Conservation (phyloP, 805 yeast genomes). For the Brettanomyces anomalus region DNA sequence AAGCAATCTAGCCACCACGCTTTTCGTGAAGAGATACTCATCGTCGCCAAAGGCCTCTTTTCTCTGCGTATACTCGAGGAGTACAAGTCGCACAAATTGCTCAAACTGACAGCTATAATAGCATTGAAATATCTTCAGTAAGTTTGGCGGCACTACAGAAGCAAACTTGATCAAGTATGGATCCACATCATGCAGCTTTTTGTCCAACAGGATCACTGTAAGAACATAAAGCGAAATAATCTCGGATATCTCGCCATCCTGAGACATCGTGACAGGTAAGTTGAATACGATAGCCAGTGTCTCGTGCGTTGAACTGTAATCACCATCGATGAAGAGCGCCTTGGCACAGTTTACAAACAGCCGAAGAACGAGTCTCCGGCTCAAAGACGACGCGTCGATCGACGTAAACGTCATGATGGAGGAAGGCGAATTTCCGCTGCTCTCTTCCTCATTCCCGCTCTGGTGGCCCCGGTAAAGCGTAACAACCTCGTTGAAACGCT, state of each 20-base stretch:
- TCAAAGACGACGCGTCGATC: slow-evolving; percentile 10
- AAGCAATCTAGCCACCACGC: background rate
- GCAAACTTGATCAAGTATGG: slow-evolving; percentile 1
- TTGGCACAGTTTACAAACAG: slow-evolving; percentile 13
- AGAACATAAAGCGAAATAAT: slow-evolving; percentile 12
- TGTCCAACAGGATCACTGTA: slow-evolving; percentile 5
- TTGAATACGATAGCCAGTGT: slow-evolving; percentile 13
- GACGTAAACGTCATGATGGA: slow-evolving; percentile 3
- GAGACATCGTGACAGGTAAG: slow-evolving; percentile 5
- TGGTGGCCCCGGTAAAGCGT: background rate
- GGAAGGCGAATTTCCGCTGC: too few species aligned
- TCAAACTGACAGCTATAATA: slow-evolving; percentile 1
- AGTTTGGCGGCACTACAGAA: background rate
- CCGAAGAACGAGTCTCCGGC: slow-evolving; percentile 6
- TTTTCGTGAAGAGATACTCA: slow-evolving; percentile 1
- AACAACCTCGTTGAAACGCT: slow-evolving; percentile 4
- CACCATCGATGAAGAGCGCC: slow-evolving; percentile 11
- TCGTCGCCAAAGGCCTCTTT: background rate
- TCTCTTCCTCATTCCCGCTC: too few species aligned
- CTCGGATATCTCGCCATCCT: slow-evolving; percentile 2
- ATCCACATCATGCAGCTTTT: slow-evolving; percentile 1
- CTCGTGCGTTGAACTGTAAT: slow-evolving; percentile 12
- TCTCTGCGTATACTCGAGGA: slow-evolving; percentile 3
- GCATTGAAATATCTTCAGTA: slow-evolving; percentile 1
- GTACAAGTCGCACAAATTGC: slow-evolving; percentile 1